These are phyloP conservation scores for Xerocomellus intermedius DNA, from an alignment of 768 basidiomycete genomes.

Conservation along the genomic window DNA sequence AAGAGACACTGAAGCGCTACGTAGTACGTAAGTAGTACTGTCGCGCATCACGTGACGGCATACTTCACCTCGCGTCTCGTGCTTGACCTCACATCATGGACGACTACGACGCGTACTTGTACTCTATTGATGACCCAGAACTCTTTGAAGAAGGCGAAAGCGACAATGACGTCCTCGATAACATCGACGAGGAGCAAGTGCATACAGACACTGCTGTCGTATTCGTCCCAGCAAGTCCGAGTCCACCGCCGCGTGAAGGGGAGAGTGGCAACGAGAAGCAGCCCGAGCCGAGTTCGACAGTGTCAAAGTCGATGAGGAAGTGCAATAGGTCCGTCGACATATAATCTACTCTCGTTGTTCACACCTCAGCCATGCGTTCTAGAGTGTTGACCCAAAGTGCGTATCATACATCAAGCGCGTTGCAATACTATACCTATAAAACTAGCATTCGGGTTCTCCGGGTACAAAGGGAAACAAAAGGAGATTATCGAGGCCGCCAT, in stretches of 20 bases:
- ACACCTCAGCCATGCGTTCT: background rate
- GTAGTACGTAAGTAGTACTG: too few species aligned
- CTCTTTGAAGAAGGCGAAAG: constrained; percentile 6
- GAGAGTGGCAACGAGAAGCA: constrained; percentile 1
- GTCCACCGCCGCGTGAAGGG: constrained; percentile 4
- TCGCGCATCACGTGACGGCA: background rate
- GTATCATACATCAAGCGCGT: background rate
- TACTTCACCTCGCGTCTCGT: constrained; percentile 2
- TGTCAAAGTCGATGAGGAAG: background rate
- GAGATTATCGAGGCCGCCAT: constrained; percentile 73
- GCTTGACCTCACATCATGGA: constrained; percentile 10
- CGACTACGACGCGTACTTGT: constrained; percentile 24
- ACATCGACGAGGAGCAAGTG: constrained; percentile 20
- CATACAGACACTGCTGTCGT: constrained; percentile 7
- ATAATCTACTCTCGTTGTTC: background rate
- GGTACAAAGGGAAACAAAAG: constrained; percentile 75
- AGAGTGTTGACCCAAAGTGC: constrained; percentile 29
- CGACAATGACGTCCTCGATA: constrained; percentile 23
- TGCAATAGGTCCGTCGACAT: constrained; percentile 17
- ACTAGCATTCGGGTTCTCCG: constrained; percentile 65
- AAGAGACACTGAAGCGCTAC: too few species aligned
- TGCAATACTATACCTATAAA: background rate
- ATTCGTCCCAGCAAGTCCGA: constrained; percentile 19
- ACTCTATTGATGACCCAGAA: constrained; percentile 22
- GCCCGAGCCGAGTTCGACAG: background rate